Conservation (phyloP, 2,329 filamentous ascomycete species). For the Epichloe elymi region DNA sequence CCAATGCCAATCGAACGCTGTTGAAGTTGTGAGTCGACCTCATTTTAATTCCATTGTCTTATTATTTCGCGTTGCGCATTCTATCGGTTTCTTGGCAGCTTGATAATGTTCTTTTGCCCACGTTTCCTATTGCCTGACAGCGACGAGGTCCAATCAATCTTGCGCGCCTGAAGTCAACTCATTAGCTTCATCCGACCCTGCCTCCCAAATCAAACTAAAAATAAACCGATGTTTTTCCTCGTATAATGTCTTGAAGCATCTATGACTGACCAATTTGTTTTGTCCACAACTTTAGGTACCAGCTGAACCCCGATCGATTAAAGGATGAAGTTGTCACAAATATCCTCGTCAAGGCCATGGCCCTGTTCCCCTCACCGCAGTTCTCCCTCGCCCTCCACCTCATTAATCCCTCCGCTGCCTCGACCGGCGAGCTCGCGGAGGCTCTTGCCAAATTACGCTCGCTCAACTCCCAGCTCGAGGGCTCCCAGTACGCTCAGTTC, state of each 20-base stretch:
- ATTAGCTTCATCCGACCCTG: conserved; percentile 61
- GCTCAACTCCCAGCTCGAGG: conserved; percentile 78
- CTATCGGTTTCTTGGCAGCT: conserved; percentile 9
- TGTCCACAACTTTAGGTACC: conserved; percentile 54
- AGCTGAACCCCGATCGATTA: conserved; percentile 97
- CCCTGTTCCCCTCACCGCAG: conserved; percentile 90
- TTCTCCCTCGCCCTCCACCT: conserved; percentile 91
- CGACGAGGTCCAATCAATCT: conserved; percentile 29
- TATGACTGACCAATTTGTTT: background rate
- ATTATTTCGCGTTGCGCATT: background rate
- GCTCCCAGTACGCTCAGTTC: conserved; percentile 82
- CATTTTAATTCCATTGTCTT: background rate
- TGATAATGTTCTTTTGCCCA: conserved; percentile 66
- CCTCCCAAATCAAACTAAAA: background rate
- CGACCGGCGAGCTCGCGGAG: conserved; percentile 66
- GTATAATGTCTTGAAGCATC: background rate
- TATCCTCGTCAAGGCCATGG: conserved; percentile 95
- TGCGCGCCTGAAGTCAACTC: conserved; percentile 10
- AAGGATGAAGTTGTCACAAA: conserved; percentile 97
- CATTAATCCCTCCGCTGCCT: conserved; percentile 64
- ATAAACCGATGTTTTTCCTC: background rate
- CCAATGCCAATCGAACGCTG: conserved; percentile 90
- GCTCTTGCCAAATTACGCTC: conserved; percentile 76
- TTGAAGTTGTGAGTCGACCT: conserved; percentile 79
- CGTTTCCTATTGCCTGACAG: conserved; percentile 99